Evolutionary conservation across 768 basidiomycete genomes (phyloP), one percentile per base, ranked within the genome.

Genomic region (Panellus pusillus): DNA sequence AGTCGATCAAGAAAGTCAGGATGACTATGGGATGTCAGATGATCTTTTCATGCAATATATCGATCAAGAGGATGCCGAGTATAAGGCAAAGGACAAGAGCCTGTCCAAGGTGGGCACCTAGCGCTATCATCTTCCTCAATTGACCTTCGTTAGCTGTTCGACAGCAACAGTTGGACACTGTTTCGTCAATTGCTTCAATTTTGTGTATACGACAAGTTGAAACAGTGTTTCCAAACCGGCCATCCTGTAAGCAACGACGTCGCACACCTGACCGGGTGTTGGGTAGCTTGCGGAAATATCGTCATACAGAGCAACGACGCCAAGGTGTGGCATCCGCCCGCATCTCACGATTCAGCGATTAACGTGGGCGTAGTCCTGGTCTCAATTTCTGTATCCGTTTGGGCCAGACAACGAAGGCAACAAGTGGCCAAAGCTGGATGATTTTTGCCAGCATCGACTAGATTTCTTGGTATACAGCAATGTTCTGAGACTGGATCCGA

Each of bases 271-370:
- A 74, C 90, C 29, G 79, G 82, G 50, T 86, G 84, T 60, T 93
- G 90, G 89, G 74, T 88, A 7, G 81, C 84, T 5, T 91, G 86
- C 60, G 83, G 81, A 1, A 75, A 76, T 50, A 76, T 91, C 15
- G 62, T 84, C 14, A 78, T 87, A 6, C 78, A 63, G 19, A 60
- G 57, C 28, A 57, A 52, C 24, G 24, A 24, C 13, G 58, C 45
- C 29, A 66, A 63, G 64, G 68, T 68, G 55, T 61, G n/a, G 12
- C 28, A 37, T 13, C n/a, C 11, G 12, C 9, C 12, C 36, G 11
- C 20, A 17, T 9, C 18, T 24, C 38, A 47, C 36, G 9, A 15
- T n/a, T 37, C 43, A 40, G 46, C 24, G 43, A 24, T 32, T 38
- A 24, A 57, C 38, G 13, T 18, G 31, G 45, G 51, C 51, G 27